phyloP scores from a whole-genome alignment of 345 rosid genomes.

The Jatropha curcas region DNA sequence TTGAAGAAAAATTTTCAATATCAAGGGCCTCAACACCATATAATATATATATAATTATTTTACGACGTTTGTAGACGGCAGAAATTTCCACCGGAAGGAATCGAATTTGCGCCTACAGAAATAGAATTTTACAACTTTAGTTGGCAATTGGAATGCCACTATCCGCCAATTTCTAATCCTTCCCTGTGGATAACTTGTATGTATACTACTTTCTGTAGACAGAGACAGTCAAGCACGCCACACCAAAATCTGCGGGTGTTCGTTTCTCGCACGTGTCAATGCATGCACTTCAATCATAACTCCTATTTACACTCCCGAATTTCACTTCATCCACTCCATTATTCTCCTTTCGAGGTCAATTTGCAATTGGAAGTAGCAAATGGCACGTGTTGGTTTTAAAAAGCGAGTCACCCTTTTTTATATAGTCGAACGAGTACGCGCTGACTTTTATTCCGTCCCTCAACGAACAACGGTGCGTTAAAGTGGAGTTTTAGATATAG shows the following conservation, averaged over 20 bases:
- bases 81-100: too few species aligned
- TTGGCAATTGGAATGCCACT: too few species aligned
- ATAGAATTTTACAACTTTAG: too few species aligned
- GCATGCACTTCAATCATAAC: not conserved
- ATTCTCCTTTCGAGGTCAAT: not conserved
- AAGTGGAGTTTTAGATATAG: not conserved
- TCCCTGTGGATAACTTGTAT: too few species aligned
- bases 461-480: constrained; percentile 7
- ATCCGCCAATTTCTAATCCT: too few species aligned
- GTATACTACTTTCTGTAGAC: not conserved
- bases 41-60: too few species aligned
- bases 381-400: not conserved
- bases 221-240: not conserved
- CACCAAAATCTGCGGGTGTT: not conserved
- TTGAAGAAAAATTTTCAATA: too few species aligned
- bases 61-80: too few species aligned
- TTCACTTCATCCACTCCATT: constrained; percentile 5
- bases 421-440: not conserved
- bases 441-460: not conserved
- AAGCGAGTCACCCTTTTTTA: not conserved
- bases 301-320: constrained; percentile 1
- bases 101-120: too few species aligned
- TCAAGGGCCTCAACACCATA: too few species aligned
- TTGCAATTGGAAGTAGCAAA: not conserved
- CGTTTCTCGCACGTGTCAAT: constrained; percentile 4